phyloP scores from a whole-genome alignment of 306 rosid species.

The Quercus mongolica region DNA sequence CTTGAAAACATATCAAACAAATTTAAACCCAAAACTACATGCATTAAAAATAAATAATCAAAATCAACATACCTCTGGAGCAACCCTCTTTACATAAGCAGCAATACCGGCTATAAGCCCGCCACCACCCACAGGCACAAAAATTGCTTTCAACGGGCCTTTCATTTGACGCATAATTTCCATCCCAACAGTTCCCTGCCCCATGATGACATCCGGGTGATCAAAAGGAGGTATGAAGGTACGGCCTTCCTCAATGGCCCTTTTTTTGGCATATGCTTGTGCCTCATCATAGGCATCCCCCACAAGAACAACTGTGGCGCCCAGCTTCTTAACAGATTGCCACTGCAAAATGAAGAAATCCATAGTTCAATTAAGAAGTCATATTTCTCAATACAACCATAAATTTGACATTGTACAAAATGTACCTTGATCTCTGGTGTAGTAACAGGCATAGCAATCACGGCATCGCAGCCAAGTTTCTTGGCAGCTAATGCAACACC shows the following conservation, averaged over 20 bases:
- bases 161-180: conserved; percentile 74
- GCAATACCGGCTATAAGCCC: conserved; percentile 98
- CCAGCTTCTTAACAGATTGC: conserved; percentile 80
- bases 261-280: conserved; percentile 82
- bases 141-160: conserved; percentile 72
- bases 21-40: not conserved
- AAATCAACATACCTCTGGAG: conserved; percentile 64
- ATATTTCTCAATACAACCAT: not conserved
- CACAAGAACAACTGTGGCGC: conserved; percentile 76
- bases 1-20: not conserved
- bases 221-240: conserved; percentile 88
- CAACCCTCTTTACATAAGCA: conserved; percentile 89
- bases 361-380: not conserved
- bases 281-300: conserved; percentile 98
- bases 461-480: conserved; percentile 66
- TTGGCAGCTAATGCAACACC: conserved; percentile 94
- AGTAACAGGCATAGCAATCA: conserved; percentile 89
- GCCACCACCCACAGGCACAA: conserved; percentile 98
- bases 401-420: not conserved
- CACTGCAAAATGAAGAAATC: conserved; percentile 45
- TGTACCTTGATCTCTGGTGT: conserved; percentile 90
- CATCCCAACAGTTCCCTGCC: conserved; percentile 98
- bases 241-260: conserved; percentile 64
- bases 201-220: conserved; percentile 90
- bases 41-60: not conserved